phyloP scores from a whole-genome alignment of 1,284 basidiomycete genomes.

The Mycosarcoma maydis region DNA sequence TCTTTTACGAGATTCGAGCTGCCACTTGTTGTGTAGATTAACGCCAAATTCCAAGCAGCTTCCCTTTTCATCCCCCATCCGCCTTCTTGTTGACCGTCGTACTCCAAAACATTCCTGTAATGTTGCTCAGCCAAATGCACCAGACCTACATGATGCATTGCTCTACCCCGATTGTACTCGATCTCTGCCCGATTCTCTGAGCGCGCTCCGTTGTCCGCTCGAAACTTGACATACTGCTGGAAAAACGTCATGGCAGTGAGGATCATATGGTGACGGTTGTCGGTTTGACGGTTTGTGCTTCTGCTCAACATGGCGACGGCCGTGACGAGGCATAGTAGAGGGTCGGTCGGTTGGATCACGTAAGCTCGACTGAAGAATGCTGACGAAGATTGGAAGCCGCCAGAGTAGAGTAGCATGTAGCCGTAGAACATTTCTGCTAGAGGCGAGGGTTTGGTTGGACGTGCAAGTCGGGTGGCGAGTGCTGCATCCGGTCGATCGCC shows the following conservation, averaged over 20 bases:
- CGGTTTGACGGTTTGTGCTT: slow-evolving; percentile 90
- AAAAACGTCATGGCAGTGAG: slow-evolving; percentile 49
- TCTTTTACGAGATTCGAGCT: slow-evolving; percentile 25
- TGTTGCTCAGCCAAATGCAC: slow-evolving; percentile 56
- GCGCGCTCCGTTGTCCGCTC: slow-evolving; percentile 70
- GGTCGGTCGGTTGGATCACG: slow-evolving; percentile 83
- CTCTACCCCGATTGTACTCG: slow-evolving; percentile 89
- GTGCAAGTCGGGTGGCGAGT: slow-evolving; percentile 24
- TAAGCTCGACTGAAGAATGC: slow-evolving; percentile 89
- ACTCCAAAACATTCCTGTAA: slow-evolving; percentile 48
- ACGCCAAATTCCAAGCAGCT: slow-evolving; percentile 60
- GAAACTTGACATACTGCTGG: slow-evolving; percentile 71
- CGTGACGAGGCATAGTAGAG: slow-evolving; percentile 82
- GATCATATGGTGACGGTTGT: slow-evolving; percentile 82
- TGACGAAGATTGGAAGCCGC: slow-evolving; percentile 86
- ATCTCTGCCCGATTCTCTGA: slow-evolving; percentile 70
- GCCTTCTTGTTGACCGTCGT: neutral
- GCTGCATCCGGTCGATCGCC: slow-evolving; percentile 21
- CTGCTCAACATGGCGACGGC: slow-evolving; percentile 86
- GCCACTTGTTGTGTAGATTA: slow-evolving; percentile 53
- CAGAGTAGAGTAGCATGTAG: slow-evolving; percentile 82
- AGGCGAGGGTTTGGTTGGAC: slow-evolving; percentile 69
- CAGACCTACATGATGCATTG: slow-evolving; percentile 80
- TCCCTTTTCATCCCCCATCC: slow-evolving; percentile 43
- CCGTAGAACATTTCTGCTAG: slow-evolving; percentile 83